phyloP scores from a whole-genome alignment of 2,329 filamentous ascomycete species.

The Ceratocystis alfenasii region DNA sequence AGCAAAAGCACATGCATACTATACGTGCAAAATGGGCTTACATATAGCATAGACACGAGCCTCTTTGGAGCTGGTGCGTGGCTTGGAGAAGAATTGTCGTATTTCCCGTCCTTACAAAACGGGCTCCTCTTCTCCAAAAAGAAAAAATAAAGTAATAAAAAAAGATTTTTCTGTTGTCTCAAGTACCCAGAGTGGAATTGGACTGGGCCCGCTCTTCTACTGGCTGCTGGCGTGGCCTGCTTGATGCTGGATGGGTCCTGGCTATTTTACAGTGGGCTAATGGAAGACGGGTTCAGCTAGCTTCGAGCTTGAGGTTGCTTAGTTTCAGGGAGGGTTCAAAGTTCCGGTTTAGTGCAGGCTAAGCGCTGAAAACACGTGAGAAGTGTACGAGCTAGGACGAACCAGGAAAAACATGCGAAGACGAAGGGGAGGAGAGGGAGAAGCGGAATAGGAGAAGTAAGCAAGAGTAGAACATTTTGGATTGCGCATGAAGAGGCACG shows the following conservation, averaged over 20 bases:
- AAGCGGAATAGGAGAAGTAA: background rate
- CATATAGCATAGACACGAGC: background rate
- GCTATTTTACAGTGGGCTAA: no score
- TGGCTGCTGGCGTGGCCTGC: no score
- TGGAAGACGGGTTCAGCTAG: no score
- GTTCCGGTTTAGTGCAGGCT: background rate
- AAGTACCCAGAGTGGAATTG: no score
- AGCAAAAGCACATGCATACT: background rate
- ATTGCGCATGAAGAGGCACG: background rate
- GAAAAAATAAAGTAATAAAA: no score
- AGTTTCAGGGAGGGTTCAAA: no score
- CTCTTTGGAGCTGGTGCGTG: conserved; percentile 1
- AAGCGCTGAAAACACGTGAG: background rate
- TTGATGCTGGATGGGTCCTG: no score
- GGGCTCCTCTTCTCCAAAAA: no score
- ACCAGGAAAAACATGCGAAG: conserved; percentile 1
- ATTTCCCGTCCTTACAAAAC: background rate
- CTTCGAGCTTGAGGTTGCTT: no score
- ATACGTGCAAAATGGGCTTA: background rate
- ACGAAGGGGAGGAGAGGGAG: background rate
- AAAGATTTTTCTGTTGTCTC: no score
- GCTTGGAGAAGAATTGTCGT: background rate
- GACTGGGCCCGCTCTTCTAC: no score
- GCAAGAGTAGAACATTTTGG: no score
- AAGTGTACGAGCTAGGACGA: background rate